Base-by-base conservation (phyloP, 2,329 filamentous ascomycete genomes). In the Neurospora sp. region DNA sequence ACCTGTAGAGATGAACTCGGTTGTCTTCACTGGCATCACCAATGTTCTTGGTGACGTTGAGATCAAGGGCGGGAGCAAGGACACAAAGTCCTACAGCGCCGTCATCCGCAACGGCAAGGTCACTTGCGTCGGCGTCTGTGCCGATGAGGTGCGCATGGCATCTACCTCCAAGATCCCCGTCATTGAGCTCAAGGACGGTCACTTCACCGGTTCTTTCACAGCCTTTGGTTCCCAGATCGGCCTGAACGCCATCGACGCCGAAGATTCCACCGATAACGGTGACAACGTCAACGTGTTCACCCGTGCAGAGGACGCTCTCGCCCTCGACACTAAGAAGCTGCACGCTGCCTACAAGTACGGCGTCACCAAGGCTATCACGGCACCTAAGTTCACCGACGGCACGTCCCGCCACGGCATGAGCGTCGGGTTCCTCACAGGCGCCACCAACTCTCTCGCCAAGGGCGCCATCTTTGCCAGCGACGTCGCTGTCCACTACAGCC, bases 231-330 rank as follows among this genome's bases (percentile, higher is more conserved):
- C 87, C 4, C 80, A 81, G 1, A 79, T 92, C 0, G 89, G 89
- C 0, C 82, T 92, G 6, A 86, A 86, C 72, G 88, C 87, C 68
- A 91, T 92, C 68, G 84, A 86, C 70, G 82, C 82, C 4, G 89
- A 91, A 72, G 76, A 80, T 8, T 79, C 80, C 66, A 86, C 84
- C 0, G 85, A 87, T 72, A 87, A 87, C 71, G 86, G 86, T 1
- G 76, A 77, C 1, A 82, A 80, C 70, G 77, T 78, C 0, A 77
- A 81, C 0, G 76, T 80, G 6, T 89, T 90, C 74, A 69, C 85
- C 66, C 83, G 88, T 11, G 89, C 85, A 8, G 78, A 87, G 4
- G 86, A 89, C 73, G 87, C 86, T 0, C 82, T 88, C 4, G 80
- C 81, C 2, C 79, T 88, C 0, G 85, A 85, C 69, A 84, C 81